A percentile compares a stretch with the other conserved stretches of the same genome.
Evolutionary conservation across 148 eudicot species (phyloP).

Genomic region (Dianthus caryophyllus): DNA sequence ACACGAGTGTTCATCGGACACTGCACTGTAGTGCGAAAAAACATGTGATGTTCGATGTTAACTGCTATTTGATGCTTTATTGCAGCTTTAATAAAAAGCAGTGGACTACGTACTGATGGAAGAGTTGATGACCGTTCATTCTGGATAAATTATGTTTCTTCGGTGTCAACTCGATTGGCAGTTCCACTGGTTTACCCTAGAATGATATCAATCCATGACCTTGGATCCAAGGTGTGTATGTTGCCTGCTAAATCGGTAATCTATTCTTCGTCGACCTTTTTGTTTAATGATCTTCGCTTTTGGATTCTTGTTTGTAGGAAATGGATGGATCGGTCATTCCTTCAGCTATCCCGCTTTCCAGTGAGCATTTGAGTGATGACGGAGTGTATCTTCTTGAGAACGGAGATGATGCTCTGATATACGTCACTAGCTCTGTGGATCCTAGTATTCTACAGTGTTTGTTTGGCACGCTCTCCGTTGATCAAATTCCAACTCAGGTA

Average conservation of each 20-base stretch:
- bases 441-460: slow-evolving; percentile 50
- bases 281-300: not conserved
- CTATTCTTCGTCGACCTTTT: not conserved
- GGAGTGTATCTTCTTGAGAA: slow-evolving; percentile 95
- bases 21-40: too few species aligned
- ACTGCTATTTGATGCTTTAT: slow-evolving; percentile 7
- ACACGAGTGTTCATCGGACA: too few species aligned
- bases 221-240: slow-evolving; percentile 57
- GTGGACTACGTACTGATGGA: slow-evolving; percentile 77
- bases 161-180: slow-evolving; percentile 72
- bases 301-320: slow-evolving; percentile 43
- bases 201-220: slow-evolving; percentile 82
- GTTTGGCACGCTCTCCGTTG: slow-evolving; percentile 59
- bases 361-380: slow-evolving; percentile 72
- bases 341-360: slow-evolving; percentile 67
- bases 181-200: slow-evolving; percentile 96
- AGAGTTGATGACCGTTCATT: slow-evolving; percentile 83
- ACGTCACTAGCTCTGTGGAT: slow-evolving; percentile 60
- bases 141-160: slow-evolving; percentile 82
- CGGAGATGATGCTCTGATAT: slow-evolving; percentile 83
- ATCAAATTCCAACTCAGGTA: slow-evolving; percentile 84
- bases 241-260: not conserved
- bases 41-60: slow-evolving; percentile 4
- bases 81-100: slow-evolving; percentile 82
- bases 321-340: slow-evolving; percentile 57